Evolutionary conservation across 306 rosid species (phyloP).

Genomic region (Carpinus fangiana): DNA sequence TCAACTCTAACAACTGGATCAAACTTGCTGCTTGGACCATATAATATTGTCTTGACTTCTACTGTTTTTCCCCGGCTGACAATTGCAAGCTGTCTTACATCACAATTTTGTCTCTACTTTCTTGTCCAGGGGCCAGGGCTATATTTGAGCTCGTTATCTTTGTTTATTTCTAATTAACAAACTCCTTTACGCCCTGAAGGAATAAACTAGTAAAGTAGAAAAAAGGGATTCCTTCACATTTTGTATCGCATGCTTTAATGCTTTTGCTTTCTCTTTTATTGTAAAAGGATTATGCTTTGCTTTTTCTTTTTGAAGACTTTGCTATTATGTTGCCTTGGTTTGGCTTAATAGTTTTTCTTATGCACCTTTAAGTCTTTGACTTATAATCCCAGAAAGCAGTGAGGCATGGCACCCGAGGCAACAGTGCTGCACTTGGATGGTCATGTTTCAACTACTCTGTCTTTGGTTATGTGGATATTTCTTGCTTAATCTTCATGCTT

Average conservation of each 20-base stretch:
- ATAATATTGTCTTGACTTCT: neutral
- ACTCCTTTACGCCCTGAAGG: conserved; percentile 14
- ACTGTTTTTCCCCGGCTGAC: neutral
- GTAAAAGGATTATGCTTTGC: conserved; percentile 36
- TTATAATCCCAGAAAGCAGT: conserved; percentile 20
- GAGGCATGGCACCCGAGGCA: conserved; percentile 22
- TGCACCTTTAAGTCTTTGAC: conserved; percentile 16
- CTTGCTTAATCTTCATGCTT: conserved; percentile 1
- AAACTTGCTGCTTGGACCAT: neutral
- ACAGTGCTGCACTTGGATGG: conserved; percentile 2
- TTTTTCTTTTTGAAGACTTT: conserved; percentile 22
- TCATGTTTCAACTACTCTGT: neutral
- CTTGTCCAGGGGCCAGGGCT: neutral
- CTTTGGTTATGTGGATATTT: neutral
- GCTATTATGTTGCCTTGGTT: neutral
- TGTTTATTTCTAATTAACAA: neutral
- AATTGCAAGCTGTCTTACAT: neutral
- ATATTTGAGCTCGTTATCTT: neutral
- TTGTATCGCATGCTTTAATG: conserved; percentile 33
- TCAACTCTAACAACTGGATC: neutral
- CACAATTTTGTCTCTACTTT: neutral
- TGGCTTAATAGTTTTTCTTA: neutral
- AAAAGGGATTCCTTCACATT: conserved; percentile 31
- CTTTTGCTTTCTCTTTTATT: conserved; percentile 34
- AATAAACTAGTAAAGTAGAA: conserved; percentile 17